These are phyloP conservation scores for Hypoxylon perforatum DNA, from an alignment of 495 filamentous ascomycete species.

Conservation along the genomic window DNA sequence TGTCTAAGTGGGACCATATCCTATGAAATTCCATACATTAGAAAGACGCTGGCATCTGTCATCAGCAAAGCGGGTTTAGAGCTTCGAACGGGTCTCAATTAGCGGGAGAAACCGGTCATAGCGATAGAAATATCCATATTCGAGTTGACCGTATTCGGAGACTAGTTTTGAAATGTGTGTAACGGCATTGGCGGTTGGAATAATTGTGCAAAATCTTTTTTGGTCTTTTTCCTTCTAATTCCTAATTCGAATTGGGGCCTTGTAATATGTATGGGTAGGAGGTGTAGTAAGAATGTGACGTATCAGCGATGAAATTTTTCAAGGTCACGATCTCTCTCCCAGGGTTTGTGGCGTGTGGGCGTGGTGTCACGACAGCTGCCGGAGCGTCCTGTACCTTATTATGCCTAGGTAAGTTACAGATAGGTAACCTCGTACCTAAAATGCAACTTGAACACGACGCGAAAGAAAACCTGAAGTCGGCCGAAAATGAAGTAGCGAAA, in stretches of 20 bases:
- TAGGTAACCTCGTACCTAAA: conserved; percentile 34
- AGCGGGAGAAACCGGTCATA: conserved; percentile 38
- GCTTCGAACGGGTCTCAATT: conserved; percentile 8
- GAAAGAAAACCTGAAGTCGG: conserved; percentile 15
- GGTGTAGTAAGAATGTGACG: conserved; percentile 38
- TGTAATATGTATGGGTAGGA: conserved; percentile 15
- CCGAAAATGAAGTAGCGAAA: conserved; percentile 37
- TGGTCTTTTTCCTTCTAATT: background rate
- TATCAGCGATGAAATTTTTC: conserved; percentile 38
- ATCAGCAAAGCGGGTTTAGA: conserved; percentile 8
- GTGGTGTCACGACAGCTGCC: conserved; percentile 27
- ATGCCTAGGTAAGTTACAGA: background rate
- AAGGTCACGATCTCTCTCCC: conserved; percentile 39
- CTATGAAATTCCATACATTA: conserved; percentile 38
- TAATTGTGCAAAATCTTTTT: conserved; percentile 26
- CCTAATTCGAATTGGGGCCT: conserved; percentile 9
- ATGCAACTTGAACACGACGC: conserved; percentile 16
- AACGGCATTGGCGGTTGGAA: conserved; percentile 30
- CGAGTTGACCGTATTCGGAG: conserved; percentile 34
- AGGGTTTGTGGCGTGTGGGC: conserved; percentile 31
- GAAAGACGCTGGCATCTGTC: conserved; percentile 23
- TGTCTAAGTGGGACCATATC: conserved; percentile 32
- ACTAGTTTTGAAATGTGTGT: conserved; percentile 22
- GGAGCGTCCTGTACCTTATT: conserved; percentile 33
- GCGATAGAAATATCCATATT: conserved; percentile 28